Percentiles rank a stretch among this genome's conserved stretches.
Evolutionary conservation across 768 basidiomycete genomes (phyloP).

Genomic region (Astraeus odoratus): DNA sequence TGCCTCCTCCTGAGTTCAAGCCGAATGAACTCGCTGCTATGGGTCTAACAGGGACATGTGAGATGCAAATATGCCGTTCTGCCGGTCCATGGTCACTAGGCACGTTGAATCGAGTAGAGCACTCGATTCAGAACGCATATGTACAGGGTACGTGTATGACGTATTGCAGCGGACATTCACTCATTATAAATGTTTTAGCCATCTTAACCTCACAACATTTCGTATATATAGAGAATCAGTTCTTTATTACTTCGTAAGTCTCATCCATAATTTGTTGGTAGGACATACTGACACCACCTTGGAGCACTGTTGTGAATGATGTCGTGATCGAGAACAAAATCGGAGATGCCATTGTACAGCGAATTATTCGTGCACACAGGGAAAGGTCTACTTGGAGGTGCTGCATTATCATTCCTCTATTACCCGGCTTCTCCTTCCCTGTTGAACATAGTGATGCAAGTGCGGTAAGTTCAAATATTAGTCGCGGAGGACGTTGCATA

Average conservation of each 20-base stretch:
- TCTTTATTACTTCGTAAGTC: conserved; percentile 81
- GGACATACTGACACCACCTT: conserved; percentile 2
- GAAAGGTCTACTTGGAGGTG: conserved; percentile 85
- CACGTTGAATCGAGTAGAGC: conserved; percentile 75
- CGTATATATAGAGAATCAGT: conserved; percentile 96
- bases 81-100: conserved; percentile 97
- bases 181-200: conserved; percentile 39
- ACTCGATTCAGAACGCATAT: conserved; percentile 93
- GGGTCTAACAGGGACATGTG: conserved; percentile 92
- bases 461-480: conserved; percentile 48
- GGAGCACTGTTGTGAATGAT: conserved; percentile 77
- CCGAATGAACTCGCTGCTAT: conserved; percentile 68
- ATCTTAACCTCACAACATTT: conserved; percentile 95
- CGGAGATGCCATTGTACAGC: conserved; percentile 86
- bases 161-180: neutral
- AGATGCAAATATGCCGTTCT: conserved; percentile 93
- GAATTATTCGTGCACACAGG: conserved; percentile 82
- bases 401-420: conserved; percentile 83
- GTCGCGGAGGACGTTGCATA: neutral
- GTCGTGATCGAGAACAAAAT: conserved; percentile 88
- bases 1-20: conserved; percentile 91
- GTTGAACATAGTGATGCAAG: conserved; percentile 91
- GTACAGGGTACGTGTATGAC: conserved; percentile 54
- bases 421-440: conserved; percentile 91
- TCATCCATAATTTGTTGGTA: neutral